Base-by-base conservation (phyloP, 768 basidiomycete species). In the Stropharia rugosoannulata region DNA sequence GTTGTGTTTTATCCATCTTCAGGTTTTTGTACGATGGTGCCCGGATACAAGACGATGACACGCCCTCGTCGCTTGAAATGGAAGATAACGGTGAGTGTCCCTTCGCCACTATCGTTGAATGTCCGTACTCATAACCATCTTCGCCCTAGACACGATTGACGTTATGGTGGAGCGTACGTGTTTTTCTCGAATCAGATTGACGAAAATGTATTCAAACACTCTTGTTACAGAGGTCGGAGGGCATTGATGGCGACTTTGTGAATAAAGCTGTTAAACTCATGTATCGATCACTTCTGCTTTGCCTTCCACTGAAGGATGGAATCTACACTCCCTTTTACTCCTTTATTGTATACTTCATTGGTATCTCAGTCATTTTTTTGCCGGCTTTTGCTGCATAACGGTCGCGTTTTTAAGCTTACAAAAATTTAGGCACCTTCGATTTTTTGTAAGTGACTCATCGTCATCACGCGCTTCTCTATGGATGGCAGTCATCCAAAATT, bases 11-110 rank as follows among this genome's bases (percentile, higher is more conserved):
- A 36, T 36, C 47, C 15, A 18, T 35, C 40, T 47, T 3, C 50
- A 97, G 95, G 61, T 93, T 97, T 73, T 74, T 97, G 72, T 98
- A 95, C 63, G 95, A 97, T 65, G 95, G 95, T 27, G 65, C 71
- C 53, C 82, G 94, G 68, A 92, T 97, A 79, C 79, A 78, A 57
- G 93, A 95, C 43, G 90, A 93, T 13, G 94, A 97, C 64, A 96
- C 95, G 22, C 95, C 95, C 1, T 63, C 75, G 7, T 81, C 84
- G 9, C 79, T 98, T 47, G 93, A 91, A 7, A 92, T 97, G 89
- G 92, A 96, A 62, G 90, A 92, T 60, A 87, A 88, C 48, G 90
- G 94, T 92, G 59, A 43, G 83, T 63, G 51, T 50, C 25, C 51
- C 4, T 52, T 13, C 22, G 9, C 45, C 50, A 37, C 42, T 29